Evolutionary conservation across 768 basidiomycete species (phyloP).

Genomic region (Pilatotrama ljubarskyi): DNA sequence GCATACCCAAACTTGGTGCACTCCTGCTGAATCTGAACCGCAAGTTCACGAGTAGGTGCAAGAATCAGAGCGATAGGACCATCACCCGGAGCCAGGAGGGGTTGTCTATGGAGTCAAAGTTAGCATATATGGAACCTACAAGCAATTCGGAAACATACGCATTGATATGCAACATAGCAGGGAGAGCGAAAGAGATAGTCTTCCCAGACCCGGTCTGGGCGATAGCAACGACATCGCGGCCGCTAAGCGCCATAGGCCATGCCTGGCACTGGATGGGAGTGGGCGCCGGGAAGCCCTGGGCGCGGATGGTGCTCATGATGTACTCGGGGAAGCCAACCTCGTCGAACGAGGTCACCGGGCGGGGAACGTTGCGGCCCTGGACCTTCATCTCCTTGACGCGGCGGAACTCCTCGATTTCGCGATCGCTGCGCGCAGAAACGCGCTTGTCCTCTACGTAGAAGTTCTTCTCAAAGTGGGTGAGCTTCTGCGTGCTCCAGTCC

Average conservation of each 20-base stretch:
- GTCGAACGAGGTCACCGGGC: constrained; percentile 89
- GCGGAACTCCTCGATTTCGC: constrained; percentile 88
- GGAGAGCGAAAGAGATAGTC: constrained; percentile 97
- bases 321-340: constrained; percentile 97
- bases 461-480: constrained; percentile 95
- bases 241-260: constrained; percentile 98
- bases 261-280: constrained; percentile 98
- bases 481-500: constrained; percentile 76
- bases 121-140: neutral
- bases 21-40: constrained; percentile 98
- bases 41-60: constrained; percentile 96
- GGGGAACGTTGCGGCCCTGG: constrained; percentile 84
- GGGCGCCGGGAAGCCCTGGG: constrained; percentile 88
- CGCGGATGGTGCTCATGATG: constrained; percentile 88
- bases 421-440: constrained; percentile 72
- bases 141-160: constrained; percentile 57
- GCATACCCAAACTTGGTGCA: constrained; percentile 95
- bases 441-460: constrained; percentile 92
- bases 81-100: constrained; percentile 89
- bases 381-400: constrained; percentile 86
- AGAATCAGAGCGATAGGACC: constrained; percentile 97
- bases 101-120: constrained; percentile 58
- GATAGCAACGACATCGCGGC: constrained; percentile 93
- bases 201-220: constrained; percentile 99
- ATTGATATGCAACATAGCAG: constrained; percentile 99